Base-by-base conservation (phyloP, 176 grass and related monocot species). In the Triticum urartu region DNA sequence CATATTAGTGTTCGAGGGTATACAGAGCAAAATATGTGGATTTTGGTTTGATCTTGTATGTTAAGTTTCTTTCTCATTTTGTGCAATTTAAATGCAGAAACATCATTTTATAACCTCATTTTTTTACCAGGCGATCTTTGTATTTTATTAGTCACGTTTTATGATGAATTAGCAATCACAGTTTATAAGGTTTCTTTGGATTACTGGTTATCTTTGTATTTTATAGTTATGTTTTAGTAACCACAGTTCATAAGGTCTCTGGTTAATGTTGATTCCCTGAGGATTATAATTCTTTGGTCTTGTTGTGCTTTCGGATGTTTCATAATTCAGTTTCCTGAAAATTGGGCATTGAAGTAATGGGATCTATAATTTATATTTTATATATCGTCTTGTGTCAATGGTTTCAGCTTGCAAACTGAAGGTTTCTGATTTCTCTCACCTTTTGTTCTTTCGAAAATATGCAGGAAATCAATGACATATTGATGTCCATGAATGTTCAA, bases 401-500 rank as follows among this genome's bases (percentile, higher is more conserved):
- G 21, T 63, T 87, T 68, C 10, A 10, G 32, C 48, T 60, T 87
- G 12, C 14, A 45, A 61, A 48, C 33, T 67, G 13, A 9, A 59
- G 24, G 18, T 75, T 52, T 52, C 48, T 54, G 50, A 74, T 42
- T 40, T 72, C 25, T 75, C 63, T 87, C 76, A 76, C 47, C 35
- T 84, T 79, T 79, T 14, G 24, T 84, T 86, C 26, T 21, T 78
- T 35, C 9, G 17, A 81, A 62, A 78, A 81, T 81, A 64, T 91
- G 71, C 83, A 98, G 95, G 83, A 89, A 83, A 98, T 98, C 77
- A 87, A 98, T 82, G 61, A 84, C 60, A 90, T 95, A 52, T 73
- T 95, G 61, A 93, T 93, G 86, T 86, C 77, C 77, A 68, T 95
- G 64, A 92, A 92, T 87, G 72, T 98, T 64, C 82, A 81, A 45